Conservation (phyloP, 768 basidiomycete species). For the Termitomyces titanicus region DNA sequence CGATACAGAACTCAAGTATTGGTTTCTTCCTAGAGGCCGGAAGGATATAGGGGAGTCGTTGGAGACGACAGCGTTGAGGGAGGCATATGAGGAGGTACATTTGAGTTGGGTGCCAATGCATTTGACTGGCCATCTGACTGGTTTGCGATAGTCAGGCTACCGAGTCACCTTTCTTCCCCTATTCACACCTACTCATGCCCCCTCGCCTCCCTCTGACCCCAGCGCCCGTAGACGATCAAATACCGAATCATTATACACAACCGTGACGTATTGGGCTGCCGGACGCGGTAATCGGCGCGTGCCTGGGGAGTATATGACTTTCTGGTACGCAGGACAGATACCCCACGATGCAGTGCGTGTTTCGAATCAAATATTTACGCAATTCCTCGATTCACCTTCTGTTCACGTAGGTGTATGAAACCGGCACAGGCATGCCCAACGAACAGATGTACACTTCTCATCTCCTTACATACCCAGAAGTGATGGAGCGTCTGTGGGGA, state of each 20-base stretch:
- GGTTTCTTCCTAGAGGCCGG: conserved; percentile 62
- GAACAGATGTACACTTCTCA: conserved; percentile 46
- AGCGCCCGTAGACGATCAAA: background rate
- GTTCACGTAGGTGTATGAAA: conserved; percentile 35
- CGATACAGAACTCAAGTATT: conserved; percentile 34
- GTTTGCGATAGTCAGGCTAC: conserved; percentile 12
- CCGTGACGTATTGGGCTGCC: conserved; percentile 10
- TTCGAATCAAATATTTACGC: background rate
- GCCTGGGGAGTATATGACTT: conserved; percentile 18
- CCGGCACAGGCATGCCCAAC: conserved; percentile 54
- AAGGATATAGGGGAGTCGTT: conserved; percentile 66
- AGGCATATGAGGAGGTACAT: conserved; percentile 64
- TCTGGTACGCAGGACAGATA: conserved; percentile 20
- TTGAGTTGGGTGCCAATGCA: background rate
- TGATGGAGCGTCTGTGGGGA: conserved; percentile 26
- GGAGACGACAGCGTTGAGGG: conserved; percentile 55
- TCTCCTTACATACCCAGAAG: conserved; percentile 43
- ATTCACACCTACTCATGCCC: conserved; percentile 11
- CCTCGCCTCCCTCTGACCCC: conserved; percentile 11
- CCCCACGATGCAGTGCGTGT: conserved; percentile 43
- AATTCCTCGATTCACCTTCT: background rate
- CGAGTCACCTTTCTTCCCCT: conserved; percentile 14
- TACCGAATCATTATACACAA: conserved; percentile 15
- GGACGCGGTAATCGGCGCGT: conserved; percentile 3
- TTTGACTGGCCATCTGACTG: background rate